These are phyloP conservation scores for Mycena metata DNA, from an alignment of 768 basidiomycete species.

Conservation along the genomic window DNA sequence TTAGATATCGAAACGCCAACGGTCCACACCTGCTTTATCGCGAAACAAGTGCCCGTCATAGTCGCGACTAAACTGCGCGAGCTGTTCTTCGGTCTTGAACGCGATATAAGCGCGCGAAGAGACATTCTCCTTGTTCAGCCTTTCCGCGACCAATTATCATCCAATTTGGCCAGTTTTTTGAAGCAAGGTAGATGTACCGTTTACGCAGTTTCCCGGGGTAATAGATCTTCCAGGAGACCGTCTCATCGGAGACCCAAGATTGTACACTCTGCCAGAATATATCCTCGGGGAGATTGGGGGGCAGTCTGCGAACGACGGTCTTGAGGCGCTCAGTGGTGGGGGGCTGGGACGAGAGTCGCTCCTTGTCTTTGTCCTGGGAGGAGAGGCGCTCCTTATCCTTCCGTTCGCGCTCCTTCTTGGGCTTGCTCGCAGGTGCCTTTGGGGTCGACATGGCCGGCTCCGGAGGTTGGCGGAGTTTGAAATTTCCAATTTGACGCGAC, in stretches of 20 bases:
- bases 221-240: constrained; percentile 75
- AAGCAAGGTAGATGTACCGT: constrained; percentile 59
- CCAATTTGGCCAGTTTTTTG: not conserved
- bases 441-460: constrained; percentile 25
- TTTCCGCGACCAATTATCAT: constrained; percentile 47
- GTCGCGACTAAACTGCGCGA: constrained; percentile 81
- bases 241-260: constrained; percentile 85
- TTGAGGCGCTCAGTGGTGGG: constrained; percentile 76
- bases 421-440: constrained; percentile 44
- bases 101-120: constrained; percentile 93
- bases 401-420: constrained; percentile 53
- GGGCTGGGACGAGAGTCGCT: constrained; percentile 42
- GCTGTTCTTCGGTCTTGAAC: constrained; percentile 81
- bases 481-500: not conserved
- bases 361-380: constrained; percentile 48
- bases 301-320: constrained; percentile 87
- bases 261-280: constrained; percentile 95
- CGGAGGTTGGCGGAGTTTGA: not conserved
- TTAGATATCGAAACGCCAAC: constrained; percentile 10
- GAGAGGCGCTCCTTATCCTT: constrained; percentile 50
- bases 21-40: constrained; percentile 85
- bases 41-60: constrained; percentile 95
- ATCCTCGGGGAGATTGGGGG: constrained; percentile 91
- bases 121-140: constrained; percentile 86
- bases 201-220: constrained; percentile 78